A percentile compares a stretch with the other conserved stretches of the same genome.
Evolutionary conservation across 2,329 filamentous ascomycete species (phyloP).

Genomic region (Rhytidhysteron rufulum): DNA sequence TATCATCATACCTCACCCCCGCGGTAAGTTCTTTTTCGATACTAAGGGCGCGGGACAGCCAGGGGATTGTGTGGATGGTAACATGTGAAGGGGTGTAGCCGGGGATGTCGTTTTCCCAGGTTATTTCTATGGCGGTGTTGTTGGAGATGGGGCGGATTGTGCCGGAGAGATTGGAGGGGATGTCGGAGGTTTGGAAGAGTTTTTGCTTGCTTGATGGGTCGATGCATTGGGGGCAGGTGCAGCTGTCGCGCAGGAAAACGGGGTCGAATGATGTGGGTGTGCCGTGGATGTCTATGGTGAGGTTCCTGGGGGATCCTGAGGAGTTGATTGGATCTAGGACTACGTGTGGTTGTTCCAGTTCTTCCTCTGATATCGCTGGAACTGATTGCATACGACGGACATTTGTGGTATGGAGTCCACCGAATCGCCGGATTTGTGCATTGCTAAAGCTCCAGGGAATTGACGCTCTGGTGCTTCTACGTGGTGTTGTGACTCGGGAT

Average conservation of each 20-base stretch:
- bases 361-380: too few relatives aligned
- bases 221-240: conserved; percentile 54
- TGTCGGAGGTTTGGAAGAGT: conserved; percentile 61
- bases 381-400: too few relatives aligned
- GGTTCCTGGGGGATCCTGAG: too few relatives aligned
- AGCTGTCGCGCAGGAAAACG: conserved; percentile 54
- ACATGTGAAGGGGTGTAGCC: conserved; percentile 40
- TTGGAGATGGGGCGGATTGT: conserved; percentile 31
- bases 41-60: conserved; percentile 27
- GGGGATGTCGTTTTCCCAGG: conserved; percentile 58
- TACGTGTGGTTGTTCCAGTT: too few relatives aligned
- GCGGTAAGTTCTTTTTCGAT: conserved; percentile 27
- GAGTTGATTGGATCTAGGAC: too few relatives aligned
- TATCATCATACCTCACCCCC: conserved; percentile 30
- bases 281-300: conserved; percentile 31
- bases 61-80: conserved; percentile 36
- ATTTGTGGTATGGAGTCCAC: too few relatives aligned
- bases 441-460: too few relatives aligned
- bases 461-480: too few relatives aligned
- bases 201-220: conserved; percentile 60
- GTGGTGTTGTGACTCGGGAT: too few relatives aligned
- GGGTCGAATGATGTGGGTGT: conserved; percentile 27
- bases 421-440: too few relatives aligned
- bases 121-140: conserved; percentile 47
- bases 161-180: conserved; percentile 45